Evolutionary conservation across 2,329 filamentous ascomycete genomes (phyloP).

Genomic region (Neofusicoccum kwambonambiense): DNA sequence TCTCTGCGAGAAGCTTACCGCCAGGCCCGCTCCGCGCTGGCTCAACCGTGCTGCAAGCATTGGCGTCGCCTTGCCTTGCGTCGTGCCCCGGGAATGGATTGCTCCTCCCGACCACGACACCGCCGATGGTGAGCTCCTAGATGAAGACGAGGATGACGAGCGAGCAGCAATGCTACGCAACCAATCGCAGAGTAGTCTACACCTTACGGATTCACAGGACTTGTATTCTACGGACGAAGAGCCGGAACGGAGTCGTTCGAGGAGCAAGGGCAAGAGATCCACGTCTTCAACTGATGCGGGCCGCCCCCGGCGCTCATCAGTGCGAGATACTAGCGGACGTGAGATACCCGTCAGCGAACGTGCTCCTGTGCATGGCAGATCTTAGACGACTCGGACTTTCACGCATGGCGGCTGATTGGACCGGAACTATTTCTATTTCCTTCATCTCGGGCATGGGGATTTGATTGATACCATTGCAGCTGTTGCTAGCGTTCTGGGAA

Average conservation of each 20-base stretch:
- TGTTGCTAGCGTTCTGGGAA: neutral
- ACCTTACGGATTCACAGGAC: conserved; percentile 26
- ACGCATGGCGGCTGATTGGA: neutral
- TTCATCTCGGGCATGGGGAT: neutral
- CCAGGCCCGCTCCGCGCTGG: conserved; percentile 69
- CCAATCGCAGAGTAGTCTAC: conserved; percentile 26
- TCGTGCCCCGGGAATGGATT: conserved; percentile 81
- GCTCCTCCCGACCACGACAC: conserved; percentile 73
- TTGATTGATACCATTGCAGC: conserved; percentile 9
- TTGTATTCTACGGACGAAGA: conserved; percentile 30
- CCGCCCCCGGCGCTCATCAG: conserved; percentile 11
- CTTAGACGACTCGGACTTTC: neutral
- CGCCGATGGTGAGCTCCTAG: conserved; percentile 67
- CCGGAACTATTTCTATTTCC: neutral
- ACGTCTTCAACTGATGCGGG: conserved; percentile 1
- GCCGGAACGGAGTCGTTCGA: neutral
- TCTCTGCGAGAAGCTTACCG: conserved; percentile 71
- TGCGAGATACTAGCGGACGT: conserved; percentile 42
- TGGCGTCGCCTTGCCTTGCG: conserved; percentile 75
- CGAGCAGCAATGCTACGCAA: conserved; percentile 59
- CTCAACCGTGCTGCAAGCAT: conserved; percentile 83
- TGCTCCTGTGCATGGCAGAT: conserved; percentile 33
- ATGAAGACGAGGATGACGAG: conserved; percentile 56
- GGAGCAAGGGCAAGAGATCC: neutral
- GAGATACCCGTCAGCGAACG: conserved; percentile 45